Evolutionary conservation across 306 rosid genomes (phyloP).

Genomic region (Echinosophora koreensis): DNA sequence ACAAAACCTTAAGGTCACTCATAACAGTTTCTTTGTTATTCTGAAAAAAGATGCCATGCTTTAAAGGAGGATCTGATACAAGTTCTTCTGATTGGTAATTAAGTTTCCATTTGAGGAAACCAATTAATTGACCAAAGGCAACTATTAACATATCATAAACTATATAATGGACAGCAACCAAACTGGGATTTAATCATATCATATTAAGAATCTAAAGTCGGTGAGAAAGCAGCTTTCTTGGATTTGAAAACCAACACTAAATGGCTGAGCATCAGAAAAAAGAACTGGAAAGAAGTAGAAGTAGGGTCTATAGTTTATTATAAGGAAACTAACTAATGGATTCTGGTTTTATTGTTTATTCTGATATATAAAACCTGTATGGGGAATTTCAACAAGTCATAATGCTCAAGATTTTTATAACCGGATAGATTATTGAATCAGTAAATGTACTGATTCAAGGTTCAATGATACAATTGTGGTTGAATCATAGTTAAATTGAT

Average conservation of each 20-base stretch:
- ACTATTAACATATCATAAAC: slow-evolving; percentile 31
- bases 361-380: slow-evolving; percentile 25
- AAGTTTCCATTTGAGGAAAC: slow-evolving; percentile 42
- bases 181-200: slow-evolving; percentile 43
- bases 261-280: slow-evolving; percentile 39
- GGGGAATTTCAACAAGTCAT: slow-evolving; percentile 40
- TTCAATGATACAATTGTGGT: no score
- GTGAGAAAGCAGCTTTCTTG: slow-evolving; percentile 33
- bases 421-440: no score
- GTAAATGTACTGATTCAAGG: no score
- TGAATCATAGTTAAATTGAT: no score
- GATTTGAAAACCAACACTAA: slow-evolving; percentile 33
- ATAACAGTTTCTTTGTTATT: background rate
- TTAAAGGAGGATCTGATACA: slow-evolving; percentile 6
- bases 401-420: no score
- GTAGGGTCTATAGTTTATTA: slow-evolving; percentile 35
- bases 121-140: slow-evolving; percentile 34
- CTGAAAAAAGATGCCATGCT: background rate
- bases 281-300: slow-evolving; percentile 24
- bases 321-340: background rate
- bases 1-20: no score
- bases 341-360: slow-evolving; percentile 16
- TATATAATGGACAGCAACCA: slow-evolving; percentile 18
- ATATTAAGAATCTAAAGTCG: slow-evolving; percentile 43
- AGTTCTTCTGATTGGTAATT: slow-evolving; percentile 23